Base-by-base conservation (phyloP, 306 rosid species). In the Datisca glomerata region DNA sequence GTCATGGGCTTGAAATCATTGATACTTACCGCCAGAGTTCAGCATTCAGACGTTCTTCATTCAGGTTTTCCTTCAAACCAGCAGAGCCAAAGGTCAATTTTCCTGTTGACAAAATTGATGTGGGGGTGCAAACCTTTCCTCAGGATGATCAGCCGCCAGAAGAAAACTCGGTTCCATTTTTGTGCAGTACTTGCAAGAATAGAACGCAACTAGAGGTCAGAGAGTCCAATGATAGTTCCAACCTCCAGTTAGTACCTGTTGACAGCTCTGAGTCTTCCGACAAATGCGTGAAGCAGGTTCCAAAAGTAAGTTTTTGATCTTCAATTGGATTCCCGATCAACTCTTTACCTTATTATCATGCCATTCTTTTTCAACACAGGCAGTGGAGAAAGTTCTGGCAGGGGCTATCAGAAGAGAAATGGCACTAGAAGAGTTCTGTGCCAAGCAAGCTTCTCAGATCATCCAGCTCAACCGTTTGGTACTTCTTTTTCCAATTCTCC, bases 361-460 rank as follows among this genome's bases (percentile, higher is more conserved):
- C 25, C 18, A 1, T 21, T 62, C 4, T 47, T 43, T 35, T 52
- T 22, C 41, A 13, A 34, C 29, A 24, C 65, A 91, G 99, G 92
- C 80, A 19, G 85, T 73, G 36, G 85, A 85, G 64, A 85, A 91
- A 76, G 93, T 85, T 60, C 76, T 91, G 70, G 96, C 96, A 6
- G 99, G 78, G 45, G 79, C 99, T 41, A 78, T 85, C 51, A 76
- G 99, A 73, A 78, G 99, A 75, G 99, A 91, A 67, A 75, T 91
- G 99, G 99, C 92, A 24, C 76, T 91, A 44, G 96, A 80, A 66
- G 92, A 85, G 41, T 51, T 78, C 58, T 85, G 94, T 79, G 70
- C 83, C 66, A 91, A 69, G 69, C 85, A 80, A 68, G 71, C 56
- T 60, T 66, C 59, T 47, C 92, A 91, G 71, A 78, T 91, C 55